phyloP scores from a whole-genome alignment of 331 rosid species.

The Quercus lobata region DNA sequence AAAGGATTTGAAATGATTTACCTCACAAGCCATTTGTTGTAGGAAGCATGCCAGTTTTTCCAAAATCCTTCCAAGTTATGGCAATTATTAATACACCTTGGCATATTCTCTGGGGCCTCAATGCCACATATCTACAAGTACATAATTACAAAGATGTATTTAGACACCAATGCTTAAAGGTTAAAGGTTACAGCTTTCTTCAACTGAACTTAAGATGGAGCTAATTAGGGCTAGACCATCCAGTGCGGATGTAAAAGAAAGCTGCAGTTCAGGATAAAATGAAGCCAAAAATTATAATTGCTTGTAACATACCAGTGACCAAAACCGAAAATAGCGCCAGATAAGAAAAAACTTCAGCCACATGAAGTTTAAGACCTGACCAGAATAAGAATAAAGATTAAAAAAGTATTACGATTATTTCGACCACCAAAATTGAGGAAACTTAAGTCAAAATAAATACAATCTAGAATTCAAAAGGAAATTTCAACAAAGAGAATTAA shows the following conservation, averaged over 20 bases:
- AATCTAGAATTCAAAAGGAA: not conserved
- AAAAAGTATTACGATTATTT: slow-evolving; percentile 1
- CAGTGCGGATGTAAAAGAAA: not conserved
- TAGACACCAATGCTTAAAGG: slow-evolving; percentile 11
- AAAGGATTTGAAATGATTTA: slow-evolving; percentile 25
- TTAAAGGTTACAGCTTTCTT: slow-evolving; percentile 7
- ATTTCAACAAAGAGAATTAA: not conserved
- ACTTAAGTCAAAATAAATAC: not conserved
- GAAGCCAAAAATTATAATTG: not conserved
- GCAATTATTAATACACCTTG: slow-evolving; percentile 90
- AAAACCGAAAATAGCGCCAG: slow-evolving; percentile 91
- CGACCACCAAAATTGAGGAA: not conserved
- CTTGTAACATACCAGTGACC: slow-evolving; percentile 72
- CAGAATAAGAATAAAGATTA: slow-evolving; percentile 14
- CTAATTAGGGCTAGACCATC: not conserved
- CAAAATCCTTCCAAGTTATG: slow-evolving; percentile 82
- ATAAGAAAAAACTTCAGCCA: slow-evolving; percentile 87
- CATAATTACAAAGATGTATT: not conserved
- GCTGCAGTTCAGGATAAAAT: not conserved
- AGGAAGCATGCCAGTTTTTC: slow-evolving; percentile 99
- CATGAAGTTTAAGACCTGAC: slow-evolving; percentile 89
- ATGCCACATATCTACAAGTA: slow-evolving; percentile 68
- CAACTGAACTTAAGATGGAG: not conserved
- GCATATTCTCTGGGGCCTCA: slow-evolving; percentile 94
- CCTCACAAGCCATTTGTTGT: slow-evolving; percentile 99